phyloP scores from a whole-genome alignment of 441 rosid genomes.

The Rhodomyrtus psidioides region DNA sequence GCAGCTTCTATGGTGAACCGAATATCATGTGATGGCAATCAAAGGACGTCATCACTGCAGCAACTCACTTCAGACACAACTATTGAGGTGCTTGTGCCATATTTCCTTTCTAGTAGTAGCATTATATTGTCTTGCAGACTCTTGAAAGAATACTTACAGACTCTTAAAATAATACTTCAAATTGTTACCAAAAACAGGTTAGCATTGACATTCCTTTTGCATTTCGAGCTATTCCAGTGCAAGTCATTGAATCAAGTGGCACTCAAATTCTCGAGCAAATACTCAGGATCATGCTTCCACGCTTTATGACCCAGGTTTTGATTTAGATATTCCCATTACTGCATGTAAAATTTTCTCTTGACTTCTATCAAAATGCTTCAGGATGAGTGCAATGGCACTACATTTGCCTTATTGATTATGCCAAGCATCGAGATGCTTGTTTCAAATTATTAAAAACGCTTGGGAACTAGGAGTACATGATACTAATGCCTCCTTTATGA shows the following conservation, averaged over 20 bases:
- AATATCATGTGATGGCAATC: slow-evolving; percentile 52
- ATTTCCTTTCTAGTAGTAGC: neutral
- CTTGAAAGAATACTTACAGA: neutral
- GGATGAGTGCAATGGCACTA: neutral
- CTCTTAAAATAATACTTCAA: neutral
- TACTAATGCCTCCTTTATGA: neutral
- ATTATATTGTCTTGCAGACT: neutral
- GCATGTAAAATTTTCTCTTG: neutral
- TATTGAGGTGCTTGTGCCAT: slow-evolving; percentile 50
- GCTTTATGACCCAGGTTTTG: slow-evolving; percentile 86
- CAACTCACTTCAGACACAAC: slow-evolving; percentile 81
- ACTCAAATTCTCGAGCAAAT: slow-evolving; percentile 75
- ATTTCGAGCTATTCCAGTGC: slow-evolving; percentile 59
- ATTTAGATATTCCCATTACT: neutral
- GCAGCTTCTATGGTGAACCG: slow-evolving; percentile 94
- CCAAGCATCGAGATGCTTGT: neutral
- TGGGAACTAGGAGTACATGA: neutral
- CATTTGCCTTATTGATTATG: neutral
- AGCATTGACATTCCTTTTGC: slow-evolving; percentile 77
- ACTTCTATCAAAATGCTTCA: neutral
- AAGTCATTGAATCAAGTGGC: slow-evolving; percentile 76
- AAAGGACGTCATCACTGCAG: slow-evolving; percentile 33
- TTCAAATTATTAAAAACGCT: neutral
- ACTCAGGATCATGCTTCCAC: slow-evolving; percentile 80
- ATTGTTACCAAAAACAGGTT: slow-evolving; percentile 33